Percentiles rank a stretch among this genome's conserved stretches.
These are phyloP conservation scores for Coemansia sp. DNA, from an alignment of 192 early-diverging fungal species.

Conservation along the genomic window DNA sequence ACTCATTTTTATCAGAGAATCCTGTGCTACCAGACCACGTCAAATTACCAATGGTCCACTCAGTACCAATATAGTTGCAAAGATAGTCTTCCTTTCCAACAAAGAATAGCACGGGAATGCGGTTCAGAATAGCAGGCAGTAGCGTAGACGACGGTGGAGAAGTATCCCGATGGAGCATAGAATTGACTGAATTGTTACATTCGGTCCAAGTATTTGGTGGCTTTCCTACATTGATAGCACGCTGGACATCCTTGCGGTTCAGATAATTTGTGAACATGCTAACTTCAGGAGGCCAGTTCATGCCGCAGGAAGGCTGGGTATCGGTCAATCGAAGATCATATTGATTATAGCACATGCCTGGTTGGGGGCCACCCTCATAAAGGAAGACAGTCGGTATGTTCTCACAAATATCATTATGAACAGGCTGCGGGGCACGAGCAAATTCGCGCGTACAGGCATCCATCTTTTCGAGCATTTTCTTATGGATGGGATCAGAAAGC, in stretches of 20 bases:
- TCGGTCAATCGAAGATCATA: slow-evolving; percentile 69
- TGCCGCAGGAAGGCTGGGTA: slow-evolving; percentile 59
- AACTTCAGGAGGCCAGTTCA: slow-evolving; percentile 58
- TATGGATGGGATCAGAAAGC: slow-evolving; percentile 16
- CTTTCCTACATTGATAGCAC: slow-evolving; percentile 51
- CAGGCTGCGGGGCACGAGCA: slow-evolving; percentile 47
- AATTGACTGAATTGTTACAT: slow-evolving; percentile 55
- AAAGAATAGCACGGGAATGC: slow-evolving; percentile 58
- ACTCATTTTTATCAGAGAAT: slow-evolving; percentile 23
- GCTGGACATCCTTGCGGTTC: slow-evolving; percentile 54
- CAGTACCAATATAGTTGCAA: slow-evolving; percentile 69
- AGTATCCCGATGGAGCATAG: slow-evolving; percentile 30
- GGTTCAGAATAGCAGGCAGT: slow-evolving; percentile 51
- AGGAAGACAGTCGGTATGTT: slow-evolving; percentile 30
- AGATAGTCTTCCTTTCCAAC: slow-evolving; percentile 69
- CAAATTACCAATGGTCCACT: slow-evolving; percentile 60
- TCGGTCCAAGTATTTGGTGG: slow-evolving; percentile 56
- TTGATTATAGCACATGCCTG: slow-evolving; percentile 65
- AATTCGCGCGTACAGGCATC: slow-evolving; percentile 41
- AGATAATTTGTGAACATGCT: slow-evolving; percentile 43
- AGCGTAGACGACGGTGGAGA: slow-evolving; percentile 52
- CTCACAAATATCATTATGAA: slow-evolving; percentile 49
- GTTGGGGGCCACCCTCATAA: slow-evolving; percentile 31
- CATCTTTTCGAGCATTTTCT: slow-evolving; percentile 25
- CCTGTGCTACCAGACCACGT: slow-evolving; percentile 62